Percentiles rank a stretch among this genome's conserved stretches.
These are phyloP conservation scores for Acarospora socialis DNA, from an alignment of 2,329 filamentous ascomycete species.

Conservation along the genomic window DNA sequence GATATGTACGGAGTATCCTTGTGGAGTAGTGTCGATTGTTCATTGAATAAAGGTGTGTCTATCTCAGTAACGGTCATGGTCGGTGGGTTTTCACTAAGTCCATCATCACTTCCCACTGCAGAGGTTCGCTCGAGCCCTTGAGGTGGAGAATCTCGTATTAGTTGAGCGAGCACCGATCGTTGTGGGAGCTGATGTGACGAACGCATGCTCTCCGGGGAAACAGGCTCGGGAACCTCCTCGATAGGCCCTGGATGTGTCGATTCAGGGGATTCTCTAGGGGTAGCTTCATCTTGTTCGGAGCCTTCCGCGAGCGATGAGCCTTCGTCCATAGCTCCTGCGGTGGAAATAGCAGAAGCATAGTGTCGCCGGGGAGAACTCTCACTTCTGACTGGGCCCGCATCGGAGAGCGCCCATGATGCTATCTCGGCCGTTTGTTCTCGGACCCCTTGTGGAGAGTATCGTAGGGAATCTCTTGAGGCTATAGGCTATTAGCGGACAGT, in stretches of 20 bases:
- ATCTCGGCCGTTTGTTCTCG: conserved; percentile 79
- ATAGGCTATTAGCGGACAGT: conserved; percentile 16
- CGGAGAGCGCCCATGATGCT: conserved; percentile 64
- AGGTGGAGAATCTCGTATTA: conserved; percentile 31
- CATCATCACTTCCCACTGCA: no score
- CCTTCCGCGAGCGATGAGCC: no score
- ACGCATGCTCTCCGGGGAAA: conserved; percentile 32
- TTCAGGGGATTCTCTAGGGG: conserved; percentile 12
- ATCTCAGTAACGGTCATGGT: no score
- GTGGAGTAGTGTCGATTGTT: conserved; percentile 14
- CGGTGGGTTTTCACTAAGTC: no score
- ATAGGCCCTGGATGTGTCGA: conserved; percentile 37
- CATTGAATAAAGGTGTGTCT: no score
- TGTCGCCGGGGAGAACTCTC: conserved; percentile 15
- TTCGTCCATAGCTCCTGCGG: no score
- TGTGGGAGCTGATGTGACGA: conserved; percentile 21
- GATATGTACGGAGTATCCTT: conserved; percentile 11
- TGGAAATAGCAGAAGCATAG: conserved; percentile 5
- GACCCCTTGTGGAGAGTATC: conserved; percentile 61
- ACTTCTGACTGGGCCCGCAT: conserved; percentile 30
- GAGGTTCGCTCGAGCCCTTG: background rate
- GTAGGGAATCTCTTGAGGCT: conserved; percentile 51
- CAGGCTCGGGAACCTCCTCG: conserved; percentile 46
- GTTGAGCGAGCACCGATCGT: conserved; percentile 35
- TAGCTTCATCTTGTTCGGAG: conserved; percentile 11